These are phyloP conservation scores for Malassezia sympodialis DNA, from an alignment of 1,284 basidiomycete genomes.

Conservation along the genomic window DNA sequence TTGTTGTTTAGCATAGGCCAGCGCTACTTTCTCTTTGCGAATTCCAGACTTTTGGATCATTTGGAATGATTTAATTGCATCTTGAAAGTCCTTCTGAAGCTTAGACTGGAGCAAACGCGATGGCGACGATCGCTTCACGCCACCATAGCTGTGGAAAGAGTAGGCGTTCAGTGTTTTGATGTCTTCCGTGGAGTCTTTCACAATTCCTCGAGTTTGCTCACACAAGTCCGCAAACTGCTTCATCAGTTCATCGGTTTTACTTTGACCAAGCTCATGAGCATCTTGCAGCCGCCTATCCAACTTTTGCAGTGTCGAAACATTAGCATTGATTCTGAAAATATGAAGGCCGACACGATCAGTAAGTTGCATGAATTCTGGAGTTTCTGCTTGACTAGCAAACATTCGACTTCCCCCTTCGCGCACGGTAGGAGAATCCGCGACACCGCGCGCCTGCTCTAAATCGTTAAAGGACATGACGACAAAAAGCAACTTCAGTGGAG, in stretches of 20 bases:
- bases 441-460: constrained; percentile 43
- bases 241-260: not conserved
- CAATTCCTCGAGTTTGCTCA: constrained; percentile 83
- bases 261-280: constrained; percentile 49
- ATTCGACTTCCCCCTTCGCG: constrained; percentile 16
- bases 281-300: constrained; percentile 70
- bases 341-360: constrained; percentile 82
- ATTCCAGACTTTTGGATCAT: constrained; percentile 13
- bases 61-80: constrained; percentile 81
- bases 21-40: constrained; percentile 75
- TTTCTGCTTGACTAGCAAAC: constrained; percentile 3
- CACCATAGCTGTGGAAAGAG: constrained; percentile 11
- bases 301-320: constrained; percentile 86
- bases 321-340: constrained; percentile 96
- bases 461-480: constrained; percentile 52
- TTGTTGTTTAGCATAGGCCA: constrained; percentile 54
- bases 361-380: constrained; percentile 58
- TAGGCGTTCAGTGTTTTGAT: constrained; percentile 58
- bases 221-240: constrained; percentile 59
- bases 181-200: constrained; percentile 83
- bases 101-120: constrained; percentile 59
- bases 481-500: not conserved
- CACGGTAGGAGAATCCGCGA: constrained; percentile 23
- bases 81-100: constrained; percentile 81
- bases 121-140: constrained; percentile 15